Conservation (phyloP, 495 filamentous ascomycete genomes). For the Penicillium nucicola region DNA sequence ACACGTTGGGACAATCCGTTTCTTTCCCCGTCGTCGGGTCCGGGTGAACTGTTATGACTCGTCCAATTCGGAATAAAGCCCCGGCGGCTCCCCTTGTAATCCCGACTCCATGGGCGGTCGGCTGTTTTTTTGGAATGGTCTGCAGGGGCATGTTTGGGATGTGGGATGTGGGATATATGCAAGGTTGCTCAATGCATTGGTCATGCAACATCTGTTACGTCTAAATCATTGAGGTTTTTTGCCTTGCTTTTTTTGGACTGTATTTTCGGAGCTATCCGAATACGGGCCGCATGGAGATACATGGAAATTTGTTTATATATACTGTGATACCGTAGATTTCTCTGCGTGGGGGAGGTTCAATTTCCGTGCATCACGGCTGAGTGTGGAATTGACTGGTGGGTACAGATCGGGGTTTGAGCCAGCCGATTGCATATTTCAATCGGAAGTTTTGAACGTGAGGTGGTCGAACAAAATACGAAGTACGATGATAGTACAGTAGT, state of each 20-base stretch:
- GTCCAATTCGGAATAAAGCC: slow-evolving; percentile 14
- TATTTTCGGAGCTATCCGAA: too few species aligned
- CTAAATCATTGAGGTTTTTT: not conserved
- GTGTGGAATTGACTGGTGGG: too few species aligned
- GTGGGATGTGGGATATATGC: not conserved
- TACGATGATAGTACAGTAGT: not conserved
- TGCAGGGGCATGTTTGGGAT: slow-evolving; percentile 10
- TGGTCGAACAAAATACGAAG: not conserved
- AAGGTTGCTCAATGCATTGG: not conserved
- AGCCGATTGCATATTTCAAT: too few species aligned
- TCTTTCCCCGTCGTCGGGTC: slow-evolving; percentile 26
- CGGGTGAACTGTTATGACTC: slow-evolving; percentile 16
- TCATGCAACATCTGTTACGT: not conserved
- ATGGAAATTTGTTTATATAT: too few species aligned
- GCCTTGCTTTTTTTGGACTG: too few species aligned
- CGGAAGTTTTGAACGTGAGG: not conserved
- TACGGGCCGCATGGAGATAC: too few species aligned
- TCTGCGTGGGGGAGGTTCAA: too few species aligned
- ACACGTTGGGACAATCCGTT: slow-evolving; percentile 22
- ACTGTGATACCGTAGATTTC: too few species aligned
- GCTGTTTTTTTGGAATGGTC: slow-evolving; percentile 7
- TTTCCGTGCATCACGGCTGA: too few species aligned
- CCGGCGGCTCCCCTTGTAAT: slow-evolving; percentile 13
- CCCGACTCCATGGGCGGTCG: slow-evolving; percentile 15
- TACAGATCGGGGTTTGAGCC: too few species aligned